Base-by-base conservation (phyloP, 768 basidiomycete genomes). In the Coprinopsis strossmayeri region DNA sequence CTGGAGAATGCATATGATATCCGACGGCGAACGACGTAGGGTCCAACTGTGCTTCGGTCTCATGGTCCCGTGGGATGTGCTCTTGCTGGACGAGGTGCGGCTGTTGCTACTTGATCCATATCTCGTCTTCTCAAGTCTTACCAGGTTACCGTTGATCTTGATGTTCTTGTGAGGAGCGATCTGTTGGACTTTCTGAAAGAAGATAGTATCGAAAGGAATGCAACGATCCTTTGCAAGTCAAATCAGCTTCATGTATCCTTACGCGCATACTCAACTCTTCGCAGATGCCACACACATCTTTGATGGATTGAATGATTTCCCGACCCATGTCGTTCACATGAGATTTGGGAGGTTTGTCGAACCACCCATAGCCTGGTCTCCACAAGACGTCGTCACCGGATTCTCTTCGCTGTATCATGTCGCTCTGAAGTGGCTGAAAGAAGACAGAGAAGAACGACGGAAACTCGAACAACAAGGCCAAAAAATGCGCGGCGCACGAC, bases 231-330 rank as follows among this genome's bases (percentile, higher is more conserved):
- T 45, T 98, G 91, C 80, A 59, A 58, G 82, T 68, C 34, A 40
- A 32, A 27, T 46, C 32, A n/a, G 34, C 41, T 43, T 34, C 3
- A 34, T 27, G 27, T 46, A 28, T 51, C 28, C 39, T 7, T 21
- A 41, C 46, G 20, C 42, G 28, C 50, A 17, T 39, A n/a, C n/a
- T n/a, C n/a, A 32, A 32, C 24, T 25, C 41, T 42, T n/a, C n/a
- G n/a, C 57, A 93, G 91, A 96, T 67, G 92, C 94, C 10, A 97
- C 94, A 1, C 96, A 99, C 64, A 96, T 99, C 58, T 96, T 93
- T 55, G 95, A 98, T 62, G 95, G 94, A 10, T 67, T 98, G 25
- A 78, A 79, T 58, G 65, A 76, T n/a, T 97, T 95, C 70, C 95
- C 96, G 2, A 97, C 94, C 0, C 91, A 95, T 59, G 72, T 98